Conservation (phyloP, 2,329 filamentous ascomycete genomes). For the Fusarium sp. region DNA sequence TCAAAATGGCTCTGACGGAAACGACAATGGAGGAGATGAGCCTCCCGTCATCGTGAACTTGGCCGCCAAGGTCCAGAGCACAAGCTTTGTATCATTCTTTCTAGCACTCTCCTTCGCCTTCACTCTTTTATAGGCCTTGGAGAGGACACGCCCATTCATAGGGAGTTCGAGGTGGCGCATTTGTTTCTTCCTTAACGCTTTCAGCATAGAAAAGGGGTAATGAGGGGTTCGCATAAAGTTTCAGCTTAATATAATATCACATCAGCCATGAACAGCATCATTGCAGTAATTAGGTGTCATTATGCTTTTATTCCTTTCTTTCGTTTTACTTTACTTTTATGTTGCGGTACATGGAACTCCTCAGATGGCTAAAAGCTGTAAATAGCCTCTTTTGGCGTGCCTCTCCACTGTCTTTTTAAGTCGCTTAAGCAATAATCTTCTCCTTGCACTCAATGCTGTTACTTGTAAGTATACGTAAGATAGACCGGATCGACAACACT, state of each 20-base stretch:
- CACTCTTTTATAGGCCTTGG: slow-evolving; percentile 21
- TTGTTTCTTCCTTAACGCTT: slow-evolving; percentile 8
- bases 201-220: slow-evolving; percentile 30
- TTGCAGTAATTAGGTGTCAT: neutral
- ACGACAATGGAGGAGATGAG: neutral
- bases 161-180: neutral
- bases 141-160: neutral
- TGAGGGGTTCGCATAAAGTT: slow-evolving; percentile 2
- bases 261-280: slow-evolving; percentile 2
- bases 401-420: neutral
- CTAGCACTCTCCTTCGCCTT: neutral
- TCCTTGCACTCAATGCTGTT: slow-evolving; percentile 31
- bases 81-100: neutral
- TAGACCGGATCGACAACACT: neutral
- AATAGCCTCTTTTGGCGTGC: neutral
- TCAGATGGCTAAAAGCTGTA: neutral
- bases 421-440: slow-evolving; percentile 29
- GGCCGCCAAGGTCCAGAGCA: slow-evolving; percentile 7
- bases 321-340: slow-evolving; percentile 26
- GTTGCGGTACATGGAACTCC: neutral
- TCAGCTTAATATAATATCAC: slow-evolving; percentile 26
- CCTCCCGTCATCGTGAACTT: slow-evolving; percentile 29
- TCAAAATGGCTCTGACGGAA: neutral
- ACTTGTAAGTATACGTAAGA: neutral
- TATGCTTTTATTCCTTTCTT: neutral